A percentile compares a stretch with the other conserved stretches of the same genome.
Conservation (phyloP, 2,329 filamentous ascomycete genomes). For the Xylariaceae sp. region DNA sequence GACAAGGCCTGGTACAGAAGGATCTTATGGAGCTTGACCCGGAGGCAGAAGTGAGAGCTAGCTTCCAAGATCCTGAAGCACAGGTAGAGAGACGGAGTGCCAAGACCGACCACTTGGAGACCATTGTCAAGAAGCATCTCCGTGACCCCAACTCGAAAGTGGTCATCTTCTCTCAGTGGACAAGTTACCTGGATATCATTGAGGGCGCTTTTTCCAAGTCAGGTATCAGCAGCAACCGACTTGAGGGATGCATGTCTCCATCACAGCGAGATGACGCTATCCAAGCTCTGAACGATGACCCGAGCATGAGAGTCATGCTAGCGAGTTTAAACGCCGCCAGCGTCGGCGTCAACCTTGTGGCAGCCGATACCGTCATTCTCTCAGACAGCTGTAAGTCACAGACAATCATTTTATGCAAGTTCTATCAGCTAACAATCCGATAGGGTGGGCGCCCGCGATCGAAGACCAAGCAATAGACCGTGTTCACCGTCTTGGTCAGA, state of each 20-base stretch:
- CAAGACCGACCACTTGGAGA: constrained; percentile 76
- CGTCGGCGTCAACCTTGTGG: constrained; percentile 81
- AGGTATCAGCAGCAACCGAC: constrained; percentile 61
- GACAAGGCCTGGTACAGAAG: constrained; percentile 37
- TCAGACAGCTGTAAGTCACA: constrained; percentile 62
- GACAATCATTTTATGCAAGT: neutral
- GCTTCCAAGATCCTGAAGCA: neutral
- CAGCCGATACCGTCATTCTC: constrained; percentile 80
- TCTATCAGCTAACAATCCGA: constrained; percentile 9
- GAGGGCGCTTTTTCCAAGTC: constrained; percentile 61
- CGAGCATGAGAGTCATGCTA: constrained; percentile 68
- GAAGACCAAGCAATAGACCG: constrained; percentile 89
- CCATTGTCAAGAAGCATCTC: constrained; percentile 67
- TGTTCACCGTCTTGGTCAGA: constrained; percentile 82
- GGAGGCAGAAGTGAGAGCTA: constrained; percentile 20
- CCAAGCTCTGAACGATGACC: constrained; percentile 60
- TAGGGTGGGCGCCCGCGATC: constrained; percentile 85
- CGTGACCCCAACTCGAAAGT: constrained; percentile 62
- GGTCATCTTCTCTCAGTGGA: constrained; percentile 75
- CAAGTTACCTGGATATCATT: constrained; percentile 67
- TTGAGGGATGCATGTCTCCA: constrained; percentile 77
- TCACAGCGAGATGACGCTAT: constrained; percentile 69
- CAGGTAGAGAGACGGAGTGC: constrained; percentile 57
- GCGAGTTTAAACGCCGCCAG: constrained; percentile 79
- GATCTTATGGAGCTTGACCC: neutral